Evolutionary conservation across 2,329 filamentous ascomycete species (phyloP), one percentile per base, ranked within the genome.

Genomic region (Chlorencoelia australis): DNA sequence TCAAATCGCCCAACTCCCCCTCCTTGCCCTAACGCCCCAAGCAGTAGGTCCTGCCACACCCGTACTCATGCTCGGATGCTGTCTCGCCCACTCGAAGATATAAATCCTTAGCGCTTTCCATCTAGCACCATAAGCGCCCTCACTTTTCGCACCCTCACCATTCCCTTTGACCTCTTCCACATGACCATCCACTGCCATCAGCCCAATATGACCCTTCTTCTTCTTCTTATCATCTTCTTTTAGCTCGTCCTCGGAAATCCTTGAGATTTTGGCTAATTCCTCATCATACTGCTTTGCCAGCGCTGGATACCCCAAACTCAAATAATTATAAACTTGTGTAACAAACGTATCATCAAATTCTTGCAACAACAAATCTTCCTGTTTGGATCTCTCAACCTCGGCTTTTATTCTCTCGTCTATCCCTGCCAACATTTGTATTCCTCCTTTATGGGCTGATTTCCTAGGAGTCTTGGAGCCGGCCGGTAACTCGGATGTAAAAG

Each of bases 271-370:
- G 48, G 79, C 75, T 14, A 96, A 67, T 63, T 96, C 89, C 8
- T 79, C 72, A 54, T 96, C 89, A 53, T 84, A 96, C 24, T 75
- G 71, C 15, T 81, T 75, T 8, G 88, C 89, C 52, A 87, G 76
- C 21, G 84, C 79, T 3, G 89, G 88, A 58, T 95, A 95, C 4
- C 89, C 89, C 4, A 96, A 71, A 0, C 86, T 94, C 11, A 96
- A 69, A 59, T 96, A 96, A 59, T 96, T 95, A 69, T 93, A 96
- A 6, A 96, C 88, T 59, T 96, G 89, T 0, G 88, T 94, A 38
- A 95, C 76, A 56, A 95, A 94, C 3, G 68, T 68, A 56, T 94
- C 85, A 42, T 79, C 69, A 52, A 91, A 94, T 58, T 94, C 87
- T 20, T 62, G 57, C 18, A 68, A 61, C 27, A 76, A 67, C 8